Conservation (phyloP, 495 filamentous ascomycete species). For the Cryomyces minteri region DNA sequence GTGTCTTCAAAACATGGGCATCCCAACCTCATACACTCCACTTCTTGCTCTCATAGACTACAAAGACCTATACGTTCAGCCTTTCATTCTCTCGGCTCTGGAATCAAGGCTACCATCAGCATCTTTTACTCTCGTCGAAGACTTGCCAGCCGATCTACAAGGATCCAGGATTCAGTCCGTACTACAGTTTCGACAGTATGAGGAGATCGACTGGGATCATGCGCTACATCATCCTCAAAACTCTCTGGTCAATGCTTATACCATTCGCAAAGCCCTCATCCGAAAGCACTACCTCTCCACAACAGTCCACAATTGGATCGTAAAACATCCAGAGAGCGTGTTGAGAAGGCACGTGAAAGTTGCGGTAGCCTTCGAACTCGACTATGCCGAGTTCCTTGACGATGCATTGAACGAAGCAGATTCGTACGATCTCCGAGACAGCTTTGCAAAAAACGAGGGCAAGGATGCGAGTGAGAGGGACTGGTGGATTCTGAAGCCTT, state of each 20-base stretch:
- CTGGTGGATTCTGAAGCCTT: slow-evolving; percentile 97
- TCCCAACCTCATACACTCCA: slow-evolving; percentile 1
- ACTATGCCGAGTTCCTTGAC: slow-evolving; percentile 92
- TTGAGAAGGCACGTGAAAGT: slow-evolving; percentile 52
- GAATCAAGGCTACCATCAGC: slow-evolving; percentile 33
- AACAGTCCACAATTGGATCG: slow-evolving; percentile 60
- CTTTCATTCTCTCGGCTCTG: slow-evolving; percentile 58
- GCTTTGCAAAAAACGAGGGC: slow-evolving; percentile 42
- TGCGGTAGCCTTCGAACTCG: slow-evolving; percentile 71
- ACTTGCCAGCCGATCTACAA: slow-evolving; percentile 9
- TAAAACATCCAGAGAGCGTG: slow-evolving; percentile 57
- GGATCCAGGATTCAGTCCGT: slow-evolving; percentile 28
- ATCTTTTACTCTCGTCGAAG: slow-evolving; percentile 5
- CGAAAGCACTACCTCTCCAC: slow-evolving; percentile 81
- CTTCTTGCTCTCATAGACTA: slow-evolving; percentile 68
- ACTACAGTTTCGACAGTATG: slow-evolving; percentile 77
- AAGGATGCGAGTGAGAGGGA: slow-evolving; percentile 34
- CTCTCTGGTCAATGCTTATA: slow-evolving; percentile 59
- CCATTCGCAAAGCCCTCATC: slow-evolving; percentile 94
- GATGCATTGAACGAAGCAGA: slow-evolving; percentile 69
- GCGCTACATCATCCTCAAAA: slow-evolving; percentile 38
- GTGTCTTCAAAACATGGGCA: too few relatives aligned
- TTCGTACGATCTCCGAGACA: slow-evolving; percentile 57
- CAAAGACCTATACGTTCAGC: slow-evolving; percentile 71
- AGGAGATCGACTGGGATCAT: slow-evolving; percentile 66